Conservation (phyloP, 179 eudicot genomes). For the Gypsophila paniculata region DNA sequence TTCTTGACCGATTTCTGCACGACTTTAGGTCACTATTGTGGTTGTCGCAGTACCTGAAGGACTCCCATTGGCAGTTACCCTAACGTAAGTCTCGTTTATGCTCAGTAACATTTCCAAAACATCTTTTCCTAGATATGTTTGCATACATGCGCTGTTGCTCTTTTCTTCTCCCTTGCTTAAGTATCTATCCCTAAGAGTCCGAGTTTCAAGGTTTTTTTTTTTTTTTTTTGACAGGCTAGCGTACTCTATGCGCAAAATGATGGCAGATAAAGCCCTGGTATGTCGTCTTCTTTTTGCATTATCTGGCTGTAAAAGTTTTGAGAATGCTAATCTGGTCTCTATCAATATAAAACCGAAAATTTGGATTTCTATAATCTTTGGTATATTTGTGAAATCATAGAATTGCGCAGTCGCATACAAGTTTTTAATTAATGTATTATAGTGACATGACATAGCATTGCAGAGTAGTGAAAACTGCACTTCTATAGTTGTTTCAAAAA, state of each 20-base stretch:
- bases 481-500: too few relatives aligned
- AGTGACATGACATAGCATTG: not conserved
- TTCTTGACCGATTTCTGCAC: conserved; percentile 24
- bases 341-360: not conserved
- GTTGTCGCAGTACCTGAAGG: conserved; percentile 99
- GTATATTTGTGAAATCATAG: not conserved
- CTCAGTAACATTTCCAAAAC: not conserved
- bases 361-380: not conserved
- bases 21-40: conserved; percentile 73
- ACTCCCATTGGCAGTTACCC: conserved; percentile 87
- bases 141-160: not conserved
- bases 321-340: not conserved
- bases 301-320: not conserved
- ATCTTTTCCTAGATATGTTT: not conserved
- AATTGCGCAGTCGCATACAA: not conserved
- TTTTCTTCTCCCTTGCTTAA: not conserved
- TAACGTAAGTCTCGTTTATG: conserved; percentile 58
- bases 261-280: conserved; percentile 97
- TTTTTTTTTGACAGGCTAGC: conserved; percentile 53
- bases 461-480: too few relatives aligned
- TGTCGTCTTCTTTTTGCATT: conserved; percentile 16
- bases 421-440: not conserved
- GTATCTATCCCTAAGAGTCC: not conserved
- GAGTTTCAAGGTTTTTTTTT: not conserved
- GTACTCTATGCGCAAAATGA: conserved; percentile 95